Evolutionary conservation across 1,284 basidiomycete species (phyloP).

Genomic region (Trichosporon asahii): DNA sequence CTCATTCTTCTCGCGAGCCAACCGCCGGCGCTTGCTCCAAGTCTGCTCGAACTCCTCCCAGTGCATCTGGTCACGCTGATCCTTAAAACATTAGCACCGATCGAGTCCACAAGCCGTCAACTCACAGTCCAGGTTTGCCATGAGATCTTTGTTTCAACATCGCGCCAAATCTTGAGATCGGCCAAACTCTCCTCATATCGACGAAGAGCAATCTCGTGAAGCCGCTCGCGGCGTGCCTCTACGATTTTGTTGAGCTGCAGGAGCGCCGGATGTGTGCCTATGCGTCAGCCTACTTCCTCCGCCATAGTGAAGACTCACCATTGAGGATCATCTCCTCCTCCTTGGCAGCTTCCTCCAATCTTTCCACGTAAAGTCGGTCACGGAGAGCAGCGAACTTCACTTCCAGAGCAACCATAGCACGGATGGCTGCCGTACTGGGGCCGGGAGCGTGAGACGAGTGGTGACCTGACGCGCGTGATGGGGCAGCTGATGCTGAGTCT

Average conservation of each 20-base stretch:
- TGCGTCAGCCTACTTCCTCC: neutral
- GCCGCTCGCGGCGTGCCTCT: slow-evolving; percentile 38
- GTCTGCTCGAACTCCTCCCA: slow-evolving; percentile 55
- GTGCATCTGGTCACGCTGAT: slow-evolving; percentile 50
- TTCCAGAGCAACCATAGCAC: slow-evolving; percentile 57
- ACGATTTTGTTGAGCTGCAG: slow-evolving; percentile 52
- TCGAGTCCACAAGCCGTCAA: slow-evolving; percentile 6
- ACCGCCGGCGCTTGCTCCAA: slow-evolving; percentile 54
- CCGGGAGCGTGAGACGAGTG: slow-evolving; percentile 47
- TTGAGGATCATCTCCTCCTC: slow-evolving; percentile 58
- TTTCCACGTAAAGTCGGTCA: slow-evolving; percentile 58
- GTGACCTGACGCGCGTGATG: slow-evolving; percentile 11
- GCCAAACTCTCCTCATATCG: slow-evolving; percentile 50
- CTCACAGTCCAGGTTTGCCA: slow-evolving; percentile 56
- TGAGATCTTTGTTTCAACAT: slow-evolving; percentile 49
- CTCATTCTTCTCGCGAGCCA: slow-evolving; percentile 57
- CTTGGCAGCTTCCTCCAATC: slow-evolving; percentile 57
- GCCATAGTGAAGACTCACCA: slow-evolving; percentile 42
- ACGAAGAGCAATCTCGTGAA: slow-evolving; percentile 47
- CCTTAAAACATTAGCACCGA: slow-evolving; percentile 28
- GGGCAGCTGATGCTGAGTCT: slow-evolving; percentile 13
- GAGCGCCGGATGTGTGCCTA: slow-evolving; percentile 57
- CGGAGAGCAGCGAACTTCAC: slow-evolving; percentile 58
- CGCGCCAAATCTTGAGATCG: slow-evolving; percentile 51
- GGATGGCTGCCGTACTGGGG: slow-evolving; percentile 54